Evolutionary conservation across 2,329 filamentous ascomycete species (phyloP), one percentile per base, ranked within the genome.

Genomic region (Cladorrhinum sp.): DNA sequence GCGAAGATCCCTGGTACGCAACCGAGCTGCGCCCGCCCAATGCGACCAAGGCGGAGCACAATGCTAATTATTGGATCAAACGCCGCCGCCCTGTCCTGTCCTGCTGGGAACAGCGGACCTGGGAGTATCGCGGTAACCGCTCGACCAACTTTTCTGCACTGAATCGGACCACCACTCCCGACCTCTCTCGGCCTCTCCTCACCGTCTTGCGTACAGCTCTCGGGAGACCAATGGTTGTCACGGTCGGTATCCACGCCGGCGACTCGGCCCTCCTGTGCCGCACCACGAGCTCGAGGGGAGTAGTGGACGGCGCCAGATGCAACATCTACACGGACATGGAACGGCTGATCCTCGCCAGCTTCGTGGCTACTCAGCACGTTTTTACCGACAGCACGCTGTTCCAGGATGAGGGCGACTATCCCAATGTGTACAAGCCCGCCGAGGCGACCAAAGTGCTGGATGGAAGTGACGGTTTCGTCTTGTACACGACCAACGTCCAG

Each of bases 261-360:
- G 38, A 50, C 16, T 50, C 27, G 4, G 27, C 59, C 3, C 55
- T 61, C 12, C 32, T 58, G 23, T 3, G 55, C 36, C 3, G 54
- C 8, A 55, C 50, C 16, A n/a, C 53, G 2, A 38, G 3, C 12
- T 54, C 55, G 27, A 36, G 10, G 3, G 59, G 59, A 7, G 23
- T 49, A 18, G 24, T 61, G 13, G 55, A 61, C 27, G 59, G 55
- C 1, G 22, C 12, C 2, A 23, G n/a, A 7, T 53, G 45, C 16
- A 57, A 25, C 27, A 55, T 60, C 27, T 22, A 36, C 25, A 25
- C 13, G 3, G 60, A 62, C 38, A 62, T 62, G 60, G 49, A 59
- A 27, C 60, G 60, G 1, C 41, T 62, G 32, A 25, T 62, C 25
- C 10, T 59, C 1, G 60, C 32, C 4, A 50, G 48, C 22, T 62